phyloP scores from a whole-genome alignment of 2,329 filamentous ascomycete species.

The Aspergillus flavus region DNA sequence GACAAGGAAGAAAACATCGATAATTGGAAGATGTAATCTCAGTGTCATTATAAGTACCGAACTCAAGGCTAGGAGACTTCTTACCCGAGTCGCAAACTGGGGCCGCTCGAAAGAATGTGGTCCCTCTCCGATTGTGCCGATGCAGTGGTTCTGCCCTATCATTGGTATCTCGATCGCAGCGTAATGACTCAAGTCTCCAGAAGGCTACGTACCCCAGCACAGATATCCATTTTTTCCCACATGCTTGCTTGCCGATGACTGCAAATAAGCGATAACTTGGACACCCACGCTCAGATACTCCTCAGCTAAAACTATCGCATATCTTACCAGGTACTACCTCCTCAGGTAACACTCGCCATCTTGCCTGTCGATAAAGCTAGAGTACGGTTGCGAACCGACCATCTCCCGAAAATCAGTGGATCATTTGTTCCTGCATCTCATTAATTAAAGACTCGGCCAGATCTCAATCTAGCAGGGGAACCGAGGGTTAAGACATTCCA shows the following conservation, averaged over 20 bases:
- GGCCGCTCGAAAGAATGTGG: neutral
- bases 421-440: constrained; percentile 19
- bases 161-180: constrained; percentile 3
- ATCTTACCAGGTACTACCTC: too few relatives aligned
- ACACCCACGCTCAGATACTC: neutral
- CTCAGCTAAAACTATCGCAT: neutral
- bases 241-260: neutral
- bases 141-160: neutral
- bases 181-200: neutral
- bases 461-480: constrained; percentile 14
- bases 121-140: neutral
- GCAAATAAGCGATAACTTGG: neutral
- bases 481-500: constrained; percentile 12
- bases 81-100: constrained; percentile 1
- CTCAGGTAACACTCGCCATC: neutral
- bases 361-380: neutral
- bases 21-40: neutral
- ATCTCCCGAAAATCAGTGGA: constrained; percentile 10
- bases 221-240: neutral
- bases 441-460: constrained; percentile 15
- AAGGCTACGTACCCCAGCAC: constrained; percentile 2
- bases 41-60: constrained; percentile 1
- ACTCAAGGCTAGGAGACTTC: neutral
- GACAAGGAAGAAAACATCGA: neutral
- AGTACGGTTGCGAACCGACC: neutral